Conservation (phyloP, 2,329 filamentous ascomycete genomes). For the Pseudocercospora eumusae region DNA sequence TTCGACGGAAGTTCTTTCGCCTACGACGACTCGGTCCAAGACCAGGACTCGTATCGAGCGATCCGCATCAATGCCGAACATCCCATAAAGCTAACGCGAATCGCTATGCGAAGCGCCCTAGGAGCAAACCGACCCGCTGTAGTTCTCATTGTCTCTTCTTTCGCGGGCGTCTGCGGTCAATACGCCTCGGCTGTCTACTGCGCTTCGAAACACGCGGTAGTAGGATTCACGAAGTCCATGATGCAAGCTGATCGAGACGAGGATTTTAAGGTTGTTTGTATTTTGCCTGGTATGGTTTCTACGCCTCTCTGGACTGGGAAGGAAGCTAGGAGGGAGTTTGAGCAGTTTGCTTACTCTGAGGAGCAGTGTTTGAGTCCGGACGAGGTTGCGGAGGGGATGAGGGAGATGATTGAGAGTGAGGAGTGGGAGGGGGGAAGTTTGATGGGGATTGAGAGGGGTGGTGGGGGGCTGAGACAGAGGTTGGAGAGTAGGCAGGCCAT, state of each 20-base stretch:
- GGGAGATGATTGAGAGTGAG: constrained; percentile 29
- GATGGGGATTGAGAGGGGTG: constrained; percentile 13
- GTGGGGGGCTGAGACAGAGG: constrained; percentile 7
- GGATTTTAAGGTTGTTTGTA: constrained; percentile 40
- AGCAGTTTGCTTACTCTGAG: constrained; percentile 26
- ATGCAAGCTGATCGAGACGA: constrained; percentile 37
- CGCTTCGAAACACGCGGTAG: constrained; percentile 44
- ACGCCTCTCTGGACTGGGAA: constrained; percentile 37
- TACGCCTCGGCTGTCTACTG: constrained; percentile 42
- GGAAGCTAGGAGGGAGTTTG: constrained; percentile 21
- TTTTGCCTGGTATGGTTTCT: constrained; percentile 38
- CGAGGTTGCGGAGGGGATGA: constrained; percentile 36
- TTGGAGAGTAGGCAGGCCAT: constrained; percentile 20
- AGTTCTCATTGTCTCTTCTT: constrained; percentile 39
- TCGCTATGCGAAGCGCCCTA: constrained; percentile 41
- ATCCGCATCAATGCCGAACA: constrained; percentile 44
- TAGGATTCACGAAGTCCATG: constrained; percentile 44
- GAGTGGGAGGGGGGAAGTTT: constrained; percentile 18
- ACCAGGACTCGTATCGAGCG: constrained; percentile 36
- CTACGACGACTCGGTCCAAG: constrained; percentile 44
- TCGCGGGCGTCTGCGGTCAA: constrained; percentile 38
- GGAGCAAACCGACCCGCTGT: constrained; percentile 42
- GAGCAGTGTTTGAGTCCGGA: constrained; percentile 28
- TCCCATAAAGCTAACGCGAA: constrained; percentile 45
- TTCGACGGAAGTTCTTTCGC: constrained; percentile 44